Evolutionary conservation across 495 filamentous ascomycete species (phyloP), one percentile per base, ranked within the genome.

Genomic region (Lichina pygmaea): DNA sequence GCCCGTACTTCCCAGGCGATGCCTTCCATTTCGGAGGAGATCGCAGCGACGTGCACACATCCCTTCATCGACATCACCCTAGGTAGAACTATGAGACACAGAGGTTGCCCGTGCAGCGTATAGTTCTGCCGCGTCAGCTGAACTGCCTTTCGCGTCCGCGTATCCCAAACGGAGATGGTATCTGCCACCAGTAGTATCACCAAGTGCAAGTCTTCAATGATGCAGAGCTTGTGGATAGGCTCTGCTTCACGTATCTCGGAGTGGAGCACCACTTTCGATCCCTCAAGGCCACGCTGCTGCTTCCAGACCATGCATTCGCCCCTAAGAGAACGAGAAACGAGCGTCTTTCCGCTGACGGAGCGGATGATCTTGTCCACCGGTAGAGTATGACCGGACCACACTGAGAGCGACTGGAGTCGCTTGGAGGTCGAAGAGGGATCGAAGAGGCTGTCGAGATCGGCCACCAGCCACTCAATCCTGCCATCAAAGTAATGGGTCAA

Each of bases 401-500:
- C 66, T 7, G 70, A 63, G 46, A 61, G 69, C 30, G 66, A 60
- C 11, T 57, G 51, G 15, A 91, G 58, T 7, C 84, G 70, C 43
- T 68, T 65, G n/a, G 62, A 58, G 33, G 72, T 72, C 13, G 77
- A 70, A 9, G 74, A 71, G 8, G 79, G 78, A 58, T 89, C 89
- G 48, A 95, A 80, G 11, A 95, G 61, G 41, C 75, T 64, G 50
- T 91, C 81, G 16, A 93, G 63, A 47, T 74, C 75, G 46, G 72
- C 77, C 48, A 83, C 71, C 55, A 80, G 82, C 63, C 83, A 82
- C 49, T 78, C 73, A 47, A 95, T 71, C 41, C 70, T 70, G 42
- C 86, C 86, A 49, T 92, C 82, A 52, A 93, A 93, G 52, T 77
- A 72, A 55, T 95, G 86, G 11, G 81, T 63, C 7, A 99, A 62